Base-by-base conservation (phyloP, 23 red algal genomes). In the Gracilaria gracilis region DNA sequence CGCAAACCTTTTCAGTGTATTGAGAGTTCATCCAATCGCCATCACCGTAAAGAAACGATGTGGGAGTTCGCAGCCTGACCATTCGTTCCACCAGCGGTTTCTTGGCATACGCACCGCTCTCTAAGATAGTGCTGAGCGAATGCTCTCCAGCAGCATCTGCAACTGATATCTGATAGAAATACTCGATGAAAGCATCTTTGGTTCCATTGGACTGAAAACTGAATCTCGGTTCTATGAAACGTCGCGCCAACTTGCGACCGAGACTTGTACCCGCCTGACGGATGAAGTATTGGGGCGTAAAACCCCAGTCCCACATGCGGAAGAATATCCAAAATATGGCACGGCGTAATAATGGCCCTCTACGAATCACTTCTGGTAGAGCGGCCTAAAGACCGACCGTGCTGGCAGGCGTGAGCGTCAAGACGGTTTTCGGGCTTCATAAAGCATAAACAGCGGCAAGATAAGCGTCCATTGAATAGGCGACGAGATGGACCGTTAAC, bases 131-230 rank as follows among this genome's bases (percentile, higher is more conserved):
- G 64, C 54, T 85, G 31, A 95, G 64, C 4, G 94, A 88, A 59
- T 82, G 64, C 77, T 95, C 94, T 5, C 85, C 94, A 75, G 85
- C 89, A 15, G 75, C 70, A 9, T 53, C 51, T 21, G 80, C 80
- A 57, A 72, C 76, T 29, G 86, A 89, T 57, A 91, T 95, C 25
- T 95, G 88, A 85, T 95, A 95, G 83, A 95, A 84, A 72, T 95
- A 95, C n/a, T 91, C 87, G 35, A 91, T 80, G 49, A 91, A 47
- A 29, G 82, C 89, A 50, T 80, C 80, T 48, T 57, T 42, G 0
- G 79, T 49, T n/a, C n/a, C 20, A 20, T 78, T 25, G 2, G 51
- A 80, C 29, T 84, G 66, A 65, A 79, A 72, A 32, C 47, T 34
- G 37, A 93, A 84, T 19, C 90, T 42, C 0, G 80, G 42, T 16